These are phyloP conservation scores for Kodamaea sp. DNA, from an alignment of 1,139 yeast genomes.

Conservation along the genomic window DNA sequence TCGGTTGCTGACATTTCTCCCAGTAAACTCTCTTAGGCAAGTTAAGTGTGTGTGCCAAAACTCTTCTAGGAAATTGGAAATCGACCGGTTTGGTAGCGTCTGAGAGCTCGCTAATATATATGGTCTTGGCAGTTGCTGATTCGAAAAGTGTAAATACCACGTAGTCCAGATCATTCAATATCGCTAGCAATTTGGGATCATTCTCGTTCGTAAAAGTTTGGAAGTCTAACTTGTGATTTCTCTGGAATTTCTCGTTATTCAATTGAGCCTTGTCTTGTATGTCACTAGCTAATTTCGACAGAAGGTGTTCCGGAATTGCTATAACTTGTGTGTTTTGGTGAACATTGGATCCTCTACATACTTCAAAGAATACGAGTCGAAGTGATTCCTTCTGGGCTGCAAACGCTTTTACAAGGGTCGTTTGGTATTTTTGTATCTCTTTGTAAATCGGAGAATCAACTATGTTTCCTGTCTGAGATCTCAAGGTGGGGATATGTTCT, in stretches of 20 bases:
- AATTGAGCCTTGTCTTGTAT: conserved; percentile 40
- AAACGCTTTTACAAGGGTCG: conserved; percentile 49
- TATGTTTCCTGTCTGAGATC: conserved; percentile 18
- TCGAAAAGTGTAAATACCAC: conserved; percentile 39
- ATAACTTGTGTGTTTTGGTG: conserved; percentile 68
- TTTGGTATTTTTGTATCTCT: conserved; percentile 42
- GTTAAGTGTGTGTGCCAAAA: conserved; percentile 59
- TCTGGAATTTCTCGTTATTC: conserved; percentile 52
- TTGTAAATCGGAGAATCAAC: conserved; percentile 20
- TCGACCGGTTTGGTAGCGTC: conserved; percentile 45
- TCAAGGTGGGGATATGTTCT: conserved; percentile 61
- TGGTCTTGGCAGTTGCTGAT: conserved; percentile 14
- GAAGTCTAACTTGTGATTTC: conserved; percentile 47
- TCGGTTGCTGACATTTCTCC: conserved; percentile 70
- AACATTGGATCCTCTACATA: conserved; percentile 55
- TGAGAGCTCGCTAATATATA: conserved; percentile 27
- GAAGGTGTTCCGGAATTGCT: conserved; percentile 51
- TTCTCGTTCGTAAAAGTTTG: conserved; percentile 27
- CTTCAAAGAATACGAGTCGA: conserved; percentile 60
- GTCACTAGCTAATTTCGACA: conserved; percentile 36
- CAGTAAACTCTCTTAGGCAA: conserved; percentile 66
- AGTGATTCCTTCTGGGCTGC: conserved; percentile 30
- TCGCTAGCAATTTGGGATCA: conserved; percentile 19
- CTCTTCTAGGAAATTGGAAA: conserved; percentile 78
- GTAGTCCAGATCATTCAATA: conserved; percentile 40